These are phyloP conservation scores for Russula griseocarnosa DNA, from an alignment of 768 basidiomycete genomes.

Conservation along the genomic window DNA sequence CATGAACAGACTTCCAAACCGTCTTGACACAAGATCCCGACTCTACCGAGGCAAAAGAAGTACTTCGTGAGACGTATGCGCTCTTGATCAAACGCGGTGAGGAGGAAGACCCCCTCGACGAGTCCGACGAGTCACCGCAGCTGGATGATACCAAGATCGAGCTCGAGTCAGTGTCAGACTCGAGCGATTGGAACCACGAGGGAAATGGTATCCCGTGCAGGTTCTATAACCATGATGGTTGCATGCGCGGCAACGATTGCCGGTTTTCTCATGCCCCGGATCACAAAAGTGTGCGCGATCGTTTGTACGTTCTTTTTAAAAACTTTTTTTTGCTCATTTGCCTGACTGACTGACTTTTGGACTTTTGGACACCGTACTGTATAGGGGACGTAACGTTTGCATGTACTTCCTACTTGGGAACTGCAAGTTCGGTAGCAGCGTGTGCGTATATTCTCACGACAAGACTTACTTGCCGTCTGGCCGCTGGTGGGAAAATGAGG, in stretches of 20 bases:
- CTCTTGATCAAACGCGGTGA: conserved; percentile 2
- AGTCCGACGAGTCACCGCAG: conserved; percentile 28
- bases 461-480: conserved; percentile 41
- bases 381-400: conserved; percentile 54
- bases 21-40: conserved; percentile 33
- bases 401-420: conserved; percentile 38
- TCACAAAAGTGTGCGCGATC: conserved; percentile 50
- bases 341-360: neutral
- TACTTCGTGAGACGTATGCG: conserved; percentile 25
- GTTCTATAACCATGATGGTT: conserved; percentile 55
- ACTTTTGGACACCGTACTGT: neutral
- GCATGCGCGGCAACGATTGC: conserved; percentile 42
- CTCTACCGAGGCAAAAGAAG: conserved; percentile 28
- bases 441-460: conserved; percentile 50
- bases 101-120: conserved; percentile 3
- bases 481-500: conserved; percentile 45
- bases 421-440: conserved; percentile 39
- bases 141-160: conserved; percentile 36
- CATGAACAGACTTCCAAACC: conserved; percentile 32
- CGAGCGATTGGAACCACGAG: conserved; percentile 49
- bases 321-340: neutral
- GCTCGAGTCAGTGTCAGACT: conserved; percentile 46
- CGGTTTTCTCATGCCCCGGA: conserved; percentile 53
- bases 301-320: conserved; percentile 43
- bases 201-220: conserved; percentile 53